Conservation (phyloP, 2,329 filamentous ascomycete genomes). For the Tolypocladium ovalisporum region DNA sequence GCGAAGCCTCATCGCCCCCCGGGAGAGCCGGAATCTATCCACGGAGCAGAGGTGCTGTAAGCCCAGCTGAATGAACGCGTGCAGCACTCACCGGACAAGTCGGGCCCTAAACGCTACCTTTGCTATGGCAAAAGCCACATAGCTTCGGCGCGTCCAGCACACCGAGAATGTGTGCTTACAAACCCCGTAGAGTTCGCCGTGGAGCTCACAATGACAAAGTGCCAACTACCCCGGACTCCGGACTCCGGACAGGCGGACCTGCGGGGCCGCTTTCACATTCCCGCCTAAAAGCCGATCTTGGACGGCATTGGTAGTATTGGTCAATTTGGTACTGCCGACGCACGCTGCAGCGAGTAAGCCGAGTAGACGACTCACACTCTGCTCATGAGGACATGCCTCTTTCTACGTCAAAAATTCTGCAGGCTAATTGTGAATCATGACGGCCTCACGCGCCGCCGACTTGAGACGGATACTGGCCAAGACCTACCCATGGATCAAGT, state of each 20-base stretch:
- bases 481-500: conserved; percentile 22
- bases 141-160: too few species aligned
- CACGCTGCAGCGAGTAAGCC: background rate
- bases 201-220: background rate
- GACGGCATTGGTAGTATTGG: too few species aligned
- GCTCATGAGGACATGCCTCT: background rate
- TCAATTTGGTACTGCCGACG: too few species aligned
- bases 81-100: too few species aligned
- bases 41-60: background rate
- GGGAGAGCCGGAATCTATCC: background rate
- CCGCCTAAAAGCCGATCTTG: background rate
- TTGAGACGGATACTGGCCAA: conserved; percentile 4
- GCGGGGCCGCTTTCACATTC: background rate
- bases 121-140: too few species aligned
- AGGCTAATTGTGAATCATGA: background rate
- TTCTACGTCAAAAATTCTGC: too few species aligned
- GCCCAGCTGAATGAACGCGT: background rate
- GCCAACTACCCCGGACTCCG: background rate
- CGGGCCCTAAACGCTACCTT: background rate
- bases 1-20: too few species aligned
- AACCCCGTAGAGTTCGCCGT: background rate
- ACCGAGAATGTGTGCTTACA: background rate
- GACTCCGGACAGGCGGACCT: too few species aligned
- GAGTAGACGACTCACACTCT: background rate
- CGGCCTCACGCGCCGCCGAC: background rate